Base-by-base conservation (phyloP, 805 yeast species). In the Yarrowia sp. region DNA sequence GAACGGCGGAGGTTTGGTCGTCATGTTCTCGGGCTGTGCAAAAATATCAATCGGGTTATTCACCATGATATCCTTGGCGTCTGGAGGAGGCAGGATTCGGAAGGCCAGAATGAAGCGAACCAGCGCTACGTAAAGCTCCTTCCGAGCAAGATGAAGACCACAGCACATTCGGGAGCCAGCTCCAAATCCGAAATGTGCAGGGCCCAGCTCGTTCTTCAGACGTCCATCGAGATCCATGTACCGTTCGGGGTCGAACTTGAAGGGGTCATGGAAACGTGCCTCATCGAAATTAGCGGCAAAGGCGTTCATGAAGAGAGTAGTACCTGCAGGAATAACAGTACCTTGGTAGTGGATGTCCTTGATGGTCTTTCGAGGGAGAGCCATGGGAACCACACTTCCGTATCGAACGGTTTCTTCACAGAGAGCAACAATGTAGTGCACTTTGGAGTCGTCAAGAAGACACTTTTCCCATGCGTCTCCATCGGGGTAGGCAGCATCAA, bases 111-210 rank as follows among this genome's bases (percentile, higher is more conserved):
- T 71, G 62, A 85, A 71, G 62, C 90, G 81, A 66, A 84, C 75
- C 17, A 85, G 72, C 15, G 87, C 72, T 4, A 83, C 77, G 70
- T 89, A 89, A 70, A 89, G 76, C 72, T 89, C 92, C 64, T 84
- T 81, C 68, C 80, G 78, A 0, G 92, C 92, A 57, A 89, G 77
- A 63, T 82, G 80, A 55, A 81, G 81, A 0, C 95, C 96, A 0
- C 87, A 80, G 72, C 96, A 89, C 85, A 81, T 85, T 65, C 96
- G 74, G 0, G 87, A 78, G 0, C 96, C 96, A 17, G 83, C 81
- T 0, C 95, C 96, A 74, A 73, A 75, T 3, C 76, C 70, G 61
- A 70, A 74, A 85, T 4, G 90, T 70, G 64, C 84, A 76, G 74
- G 86, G 67, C 44, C 70, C 1, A 35, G 48, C 35, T 41, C 33